phyloP scores from a whole-genome alignment of 495 filamentous ascomycete genomes.

The Xylaria bambusicola region DNA sequence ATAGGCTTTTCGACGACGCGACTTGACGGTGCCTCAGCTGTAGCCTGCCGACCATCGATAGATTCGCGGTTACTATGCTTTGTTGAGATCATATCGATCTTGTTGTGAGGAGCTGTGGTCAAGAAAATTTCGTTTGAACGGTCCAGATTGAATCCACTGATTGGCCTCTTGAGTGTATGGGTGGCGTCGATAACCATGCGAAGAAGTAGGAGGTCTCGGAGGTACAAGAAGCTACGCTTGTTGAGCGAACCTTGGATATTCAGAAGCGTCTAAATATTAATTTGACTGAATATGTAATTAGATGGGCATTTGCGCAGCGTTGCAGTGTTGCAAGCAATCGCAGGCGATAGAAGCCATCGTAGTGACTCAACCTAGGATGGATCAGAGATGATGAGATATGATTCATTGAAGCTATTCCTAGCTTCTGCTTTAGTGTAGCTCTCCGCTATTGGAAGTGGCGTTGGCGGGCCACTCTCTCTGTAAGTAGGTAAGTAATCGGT shows the following conservation, averaged over 20 bases:
- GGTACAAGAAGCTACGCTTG: neutral
- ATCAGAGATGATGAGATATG: constrained; percentile 20
- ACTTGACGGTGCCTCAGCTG: constrained; percentile 40
- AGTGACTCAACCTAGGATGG: neutral
- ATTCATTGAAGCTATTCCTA: constrained; percentile 19
- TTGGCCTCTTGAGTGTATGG: neutral
- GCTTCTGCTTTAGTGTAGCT: neutral
- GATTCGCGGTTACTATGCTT: constrained; percentile 23
- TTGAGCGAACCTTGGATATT: no score
- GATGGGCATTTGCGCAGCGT: no score
- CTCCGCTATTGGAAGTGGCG: constrained; percentile 5
- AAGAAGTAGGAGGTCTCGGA: no score
- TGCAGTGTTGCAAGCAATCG: no score
- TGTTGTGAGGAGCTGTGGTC: neutral
- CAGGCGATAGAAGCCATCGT: no score
- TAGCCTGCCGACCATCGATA: constrained; percentile 40
- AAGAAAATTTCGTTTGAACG: neutral
- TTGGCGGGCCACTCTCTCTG: neutral
- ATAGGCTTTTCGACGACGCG: constrained; percentile 65
- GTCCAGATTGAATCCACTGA: neutral
- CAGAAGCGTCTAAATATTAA: no score
- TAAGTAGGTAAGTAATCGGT: neutral
- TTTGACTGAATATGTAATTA: no score
- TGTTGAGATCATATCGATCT: constrained; percentile 30
- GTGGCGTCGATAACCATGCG: neutral